phyloP scores from a whole-genome alignment of 305 asterid species.

The Ajuga reptans region DNA sequence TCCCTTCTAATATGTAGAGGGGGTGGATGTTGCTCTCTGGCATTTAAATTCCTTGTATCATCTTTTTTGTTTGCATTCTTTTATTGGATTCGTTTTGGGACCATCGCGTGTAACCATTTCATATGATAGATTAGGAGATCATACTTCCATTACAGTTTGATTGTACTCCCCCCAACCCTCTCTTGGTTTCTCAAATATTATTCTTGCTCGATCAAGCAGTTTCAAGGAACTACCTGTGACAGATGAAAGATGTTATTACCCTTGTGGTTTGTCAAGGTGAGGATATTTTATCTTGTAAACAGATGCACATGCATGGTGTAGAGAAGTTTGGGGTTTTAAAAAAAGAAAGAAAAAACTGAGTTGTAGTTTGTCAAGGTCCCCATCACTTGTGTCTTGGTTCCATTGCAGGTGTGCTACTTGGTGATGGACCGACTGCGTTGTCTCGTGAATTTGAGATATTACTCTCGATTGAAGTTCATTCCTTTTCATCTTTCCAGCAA shows the following conservation, averaged over 20 bases:
- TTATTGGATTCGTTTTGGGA: not conserved
- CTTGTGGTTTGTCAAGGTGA: conserved; percentile 63
- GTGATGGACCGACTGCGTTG: conserved; percentile 81
- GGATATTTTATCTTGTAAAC: conserved; percentile 41
- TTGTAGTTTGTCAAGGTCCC: conserved; percentile 55
- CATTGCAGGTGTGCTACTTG: conserved; percentile 88
- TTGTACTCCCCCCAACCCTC: conserved; percentile 24
- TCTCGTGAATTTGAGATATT: conserved; percentile 74
- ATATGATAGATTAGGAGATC: conserved; percentile 18
- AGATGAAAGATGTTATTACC: conserved; percentile 44
- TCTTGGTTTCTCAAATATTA: conserved; percentile 40
- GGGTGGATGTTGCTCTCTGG: not conserved
- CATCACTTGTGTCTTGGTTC: conserved; percentile 86
- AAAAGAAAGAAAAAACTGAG: conserved; percentile 25
- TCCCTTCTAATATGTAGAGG: not conserved
- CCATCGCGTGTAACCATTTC: conserved; percentile 4
- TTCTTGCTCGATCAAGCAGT: conserved; percentile 61
- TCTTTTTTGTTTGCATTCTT: not conserved
- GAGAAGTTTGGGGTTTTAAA: conserved; percentile 42
- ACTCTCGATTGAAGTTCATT: conserved; percentile 65
- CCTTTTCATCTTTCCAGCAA: conserved; percentile 27
- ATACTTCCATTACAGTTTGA: conserved; percentile 22
- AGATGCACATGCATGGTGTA: conserved; percentile 34
- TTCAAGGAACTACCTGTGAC: conserved; percentile 47
- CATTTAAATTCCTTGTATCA: not conserved